Base-by-base conservation (phyloP, 768 basidiomycete genomes). In the Daedalea quercina region DNA sequence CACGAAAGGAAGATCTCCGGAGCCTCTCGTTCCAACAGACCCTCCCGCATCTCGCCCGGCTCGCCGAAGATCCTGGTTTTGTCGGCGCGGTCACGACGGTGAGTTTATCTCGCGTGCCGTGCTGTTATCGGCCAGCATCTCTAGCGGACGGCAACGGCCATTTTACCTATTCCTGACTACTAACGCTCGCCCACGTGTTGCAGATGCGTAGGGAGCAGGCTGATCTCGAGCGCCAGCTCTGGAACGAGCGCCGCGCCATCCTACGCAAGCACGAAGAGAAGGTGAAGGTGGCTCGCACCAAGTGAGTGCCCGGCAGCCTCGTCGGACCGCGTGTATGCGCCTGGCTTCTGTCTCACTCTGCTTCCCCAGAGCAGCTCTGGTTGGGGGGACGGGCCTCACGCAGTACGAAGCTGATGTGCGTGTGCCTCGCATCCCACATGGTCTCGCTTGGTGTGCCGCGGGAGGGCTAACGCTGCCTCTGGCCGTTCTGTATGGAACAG, bases 161-260 rank as follows among this genome's bases (percentile, higher is more conserved):
- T 43, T 1, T 19, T 34, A 24, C 25, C 19, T 20, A 11, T 28
- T 22, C 28, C 26, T 52, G 25, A 26, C 34, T 22, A 25, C 47
- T 35, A 31, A 31, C 28, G 28, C 28, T 31, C 28, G 35, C 26
- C 37, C 40, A 50, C 24, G 37, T 44, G 44, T 19, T 47, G 20
- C 61, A 90, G 90, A 71, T 93, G 61, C 86, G 81, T 66, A 67
- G 77, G 50, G 85, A 87, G 46, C 90, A 93, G 69, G 73, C 81
- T 51, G 71, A 73, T 22, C 70, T 91, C 31, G 90, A 93, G 65
- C 75, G 70, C 55, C 76, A 75, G 53, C 66, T 91, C 33, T 90
- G 80, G 81, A 74, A 79, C 53, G 87, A 87, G 58, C 75, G 90
- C 50, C 70, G 72, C 28, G 72, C 71, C 4, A 80, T 93, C 53